A percentile compares a stretch with the other conserved stretches of the same genome.
These are phyloP conservation scores for Craterostigma plantagineum DNA, from an alignment of 257 asterid species.

Conservation along the genomic window DNA sequence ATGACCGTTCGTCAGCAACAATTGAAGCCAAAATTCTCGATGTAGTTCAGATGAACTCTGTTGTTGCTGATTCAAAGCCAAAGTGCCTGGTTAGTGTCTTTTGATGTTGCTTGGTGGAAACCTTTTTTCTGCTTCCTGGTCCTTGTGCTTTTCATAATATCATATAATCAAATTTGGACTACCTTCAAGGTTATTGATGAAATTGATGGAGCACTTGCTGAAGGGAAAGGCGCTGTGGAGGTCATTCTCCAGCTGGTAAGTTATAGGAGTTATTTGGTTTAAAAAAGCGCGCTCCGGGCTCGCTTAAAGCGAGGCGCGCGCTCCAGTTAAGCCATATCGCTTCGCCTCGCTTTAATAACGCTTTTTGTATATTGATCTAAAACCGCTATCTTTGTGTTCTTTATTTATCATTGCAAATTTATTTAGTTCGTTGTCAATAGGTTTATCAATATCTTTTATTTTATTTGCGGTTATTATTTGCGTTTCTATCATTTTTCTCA, in stretches of 20 bases:
- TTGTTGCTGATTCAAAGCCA: conserved; percentile 79
- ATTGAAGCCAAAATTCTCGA: conserved; percentile 82
- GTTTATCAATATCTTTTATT: too few relatives aligned
- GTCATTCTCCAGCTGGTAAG: conserved; percentile 68
- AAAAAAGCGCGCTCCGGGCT: too few relatives aligned
- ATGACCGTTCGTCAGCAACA: conserved; percentile 73
- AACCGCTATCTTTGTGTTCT: too few relatives aligned
- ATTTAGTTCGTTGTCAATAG: too few relatives aligned
- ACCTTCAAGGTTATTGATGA: conserved; percentile 72
- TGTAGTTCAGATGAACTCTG: conserved; percentile 89
- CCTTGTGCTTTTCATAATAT: conserved; percentile 8
- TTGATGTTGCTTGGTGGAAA: conserved; percentile 7
- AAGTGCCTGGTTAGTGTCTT: conserved; percentile 79
- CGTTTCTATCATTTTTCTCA: too few relatives aligned
- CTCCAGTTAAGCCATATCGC: too few relatives aligned
- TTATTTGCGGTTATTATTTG: too few relatives aligned
- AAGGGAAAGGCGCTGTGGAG: conserved; percentile 96
- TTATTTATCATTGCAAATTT: too few relatives aligned
- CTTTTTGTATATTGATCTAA: too few relatives aligned
- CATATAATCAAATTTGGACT: conserved; percentile 9
- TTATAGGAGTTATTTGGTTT: conserved; percentile 10
- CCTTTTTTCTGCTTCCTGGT: conserved; percentile 5
- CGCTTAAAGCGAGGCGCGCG: too few relatives aligned
- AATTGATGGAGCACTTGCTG: conserved; percentile 95
- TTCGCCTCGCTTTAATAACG: too few relatives aligned